Evolutionary conservation across 495 filamentous ascomycete species (phyloP), one percentile per base, ranked within the genome.

Genomic region (Penicillium samsonianum): DNA sequence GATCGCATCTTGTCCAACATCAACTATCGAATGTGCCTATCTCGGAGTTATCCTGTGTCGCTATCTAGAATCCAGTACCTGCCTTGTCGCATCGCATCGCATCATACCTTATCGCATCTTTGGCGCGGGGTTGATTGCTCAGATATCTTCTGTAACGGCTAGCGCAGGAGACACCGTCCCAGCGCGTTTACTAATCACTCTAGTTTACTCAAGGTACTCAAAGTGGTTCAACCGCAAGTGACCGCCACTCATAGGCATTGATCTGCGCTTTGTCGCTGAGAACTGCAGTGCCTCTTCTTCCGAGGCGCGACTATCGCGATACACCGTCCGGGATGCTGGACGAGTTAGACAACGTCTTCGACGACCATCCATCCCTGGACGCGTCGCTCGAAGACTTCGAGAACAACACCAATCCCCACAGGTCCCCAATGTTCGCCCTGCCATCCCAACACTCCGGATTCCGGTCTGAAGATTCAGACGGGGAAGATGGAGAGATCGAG

Each of bases 311-410:
- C 42, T 48, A 52, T 48, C 65, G 65, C 63, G 51, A 56, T 16
- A 74, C 72, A 67, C 67, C 77, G 65, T 75, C 78, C 67, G 75
- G 70, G 45, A 78, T 78, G 73, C 67, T 77, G 70, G 75, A 76
- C 58, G 73, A 78, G 62, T 67, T 78, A 58, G 80, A 80, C 37
- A 73, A 76, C 57, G 63, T 77, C 43, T 85, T 84, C 73, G 86
- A 90, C 67, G 83, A 84, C 69, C 86, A 87, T 74, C 82, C 84
- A 31, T 87, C 84, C 52, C 65, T 92, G 73, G 82, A 86, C 75
- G 87, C 81, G 43, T 90, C 88, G 50, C 79, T 91, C 63, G 84
- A 87, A 67, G 89, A 92, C 76, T 91, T 90, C 80, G 87, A 87
- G 65, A 78, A 74, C 67, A 77, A 73, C 56, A 77, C 78, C 47